Evolutionary conservation across 257 asterid species (phyloP).

Genomic region (Perilla frutescens): DNA sequence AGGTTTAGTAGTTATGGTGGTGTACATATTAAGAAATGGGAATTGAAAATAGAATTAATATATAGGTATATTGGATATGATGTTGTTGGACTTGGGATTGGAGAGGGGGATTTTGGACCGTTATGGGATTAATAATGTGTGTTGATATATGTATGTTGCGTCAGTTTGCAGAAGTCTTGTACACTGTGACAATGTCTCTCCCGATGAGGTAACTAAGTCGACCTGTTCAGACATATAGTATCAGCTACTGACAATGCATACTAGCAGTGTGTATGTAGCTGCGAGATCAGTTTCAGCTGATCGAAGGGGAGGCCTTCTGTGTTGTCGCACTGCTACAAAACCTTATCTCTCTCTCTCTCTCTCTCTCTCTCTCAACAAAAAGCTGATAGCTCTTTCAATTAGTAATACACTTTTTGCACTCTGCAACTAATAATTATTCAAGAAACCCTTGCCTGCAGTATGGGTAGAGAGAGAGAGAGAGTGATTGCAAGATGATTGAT

Average conservation of each 20-base stretch:
- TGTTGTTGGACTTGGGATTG: constrained; percentile 44
- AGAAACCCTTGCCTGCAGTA: too few species aligned
- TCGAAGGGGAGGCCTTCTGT: constrained; percentile 28
- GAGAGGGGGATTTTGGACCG: constrained; percentile 36
- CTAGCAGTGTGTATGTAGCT: constrained; percentile 16
- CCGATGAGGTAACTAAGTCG: constrained; percentile 35
- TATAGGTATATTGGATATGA: too few species aligned
- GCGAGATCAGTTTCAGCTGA: constrained; percentile 25
- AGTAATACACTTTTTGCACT: too few species aligned
- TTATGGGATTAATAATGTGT: constrained; percentile 36
- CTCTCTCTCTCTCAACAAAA: not conserved
- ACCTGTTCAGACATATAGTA: constrained; percentile 11
- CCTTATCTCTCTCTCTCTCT: constrained; percentile 13
- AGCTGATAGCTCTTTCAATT: too few species aligned
- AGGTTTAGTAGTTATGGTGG: too few species aligned
- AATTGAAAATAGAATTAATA: too few species aligned
- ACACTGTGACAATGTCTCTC: constrained; percentile 30
- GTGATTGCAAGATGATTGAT: too few species aligned
- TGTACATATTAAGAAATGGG: too few species aligned
- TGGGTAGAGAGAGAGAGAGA: too few species aligned
- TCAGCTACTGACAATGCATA: constrained; percentile 28
- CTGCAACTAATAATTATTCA: too few species aligned
- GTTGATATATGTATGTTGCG: constrained; percentile 31
- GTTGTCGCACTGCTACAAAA: not conserved
- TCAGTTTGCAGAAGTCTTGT: constrained; percentile 33